Base-by-base conservation (phyloP, 495 filamentous ascomycete species). In the Aspergillus nidulans region DNA sequence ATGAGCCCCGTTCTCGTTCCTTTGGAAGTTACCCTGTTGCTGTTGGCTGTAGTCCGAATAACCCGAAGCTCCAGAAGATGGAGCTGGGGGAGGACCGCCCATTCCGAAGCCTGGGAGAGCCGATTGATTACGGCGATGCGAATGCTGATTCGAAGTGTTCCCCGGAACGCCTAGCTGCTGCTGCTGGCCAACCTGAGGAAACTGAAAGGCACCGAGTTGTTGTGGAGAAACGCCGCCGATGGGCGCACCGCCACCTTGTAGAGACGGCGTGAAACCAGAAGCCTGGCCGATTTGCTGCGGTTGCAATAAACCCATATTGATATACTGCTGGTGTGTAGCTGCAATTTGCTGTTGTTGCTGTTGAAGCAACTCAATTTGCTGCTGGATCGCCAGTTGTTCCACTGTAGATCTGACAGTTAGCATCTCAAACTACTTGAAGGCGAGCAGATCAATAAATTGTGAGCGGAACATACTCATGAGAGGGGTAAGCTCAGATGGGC, bases 341-440 rank as follows among this genome's bases (percentile, higher is more conserved):
- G 92, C 88, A 69, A 97, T 95, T 67, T 97, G 95, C 72, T 97
- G 95, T 66, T 98, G 94, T 67, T 97, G 95, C 69, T 95, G 91
- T 74, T 98, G 94, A 61, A 98, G 82, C 72, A 92, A 79, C 74
- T 98, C 92, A 67, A 97, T 97, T 73, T 98, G 94, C 78, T 97
- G 94, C 71, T 96, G 92, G 72, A 98, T 88, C 66, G 94, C 91
- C 62, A 97, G 82, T 86, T 97, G 95, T 80, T 97, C 94, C 90
- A 96, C 90, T 94, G 52, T 47, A 41, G 10, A 38, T 25, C 12
- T 39, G 15, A 45, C 9, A 56, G 56, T 61, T 43, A 68, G 53
- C 18, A 44, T 32, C 21, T 25, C 18, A 20, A 4, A 26, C 18
- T 19, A 46, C 13, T 23, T 15, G 3, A 25, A n/a, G 32, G 12